Base-by-base conservation (phyloP, 2,329 filamentous ascomycete species). In the Ophiostoma sp. region DNA sequence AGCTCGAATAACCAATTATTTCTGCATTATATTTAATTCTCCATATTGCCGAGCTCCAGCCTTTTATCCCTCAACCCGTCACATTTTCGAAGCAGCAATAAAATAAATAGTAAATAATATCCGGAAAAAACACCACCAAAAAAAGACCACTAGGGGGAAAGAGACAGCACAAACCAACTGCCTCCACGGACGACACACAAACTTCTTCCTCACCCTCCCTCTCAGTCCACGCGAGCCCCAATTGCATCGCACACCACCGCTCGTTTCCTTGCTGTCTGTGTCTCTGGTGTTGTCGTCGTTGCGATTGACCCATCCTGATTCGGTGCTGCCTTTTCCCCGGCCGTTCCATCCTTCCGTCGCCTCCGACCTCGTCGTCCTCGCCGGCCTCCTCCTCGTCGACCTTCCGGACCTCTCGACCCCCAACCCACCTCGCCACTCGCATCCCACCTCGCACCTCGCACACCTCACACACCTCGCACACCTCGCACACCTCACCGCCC, bases 51-150 rank as follows among this genome's bases (percentile, higher is more conserved):
- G 74, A 73, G 14, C 60, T 74, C 72, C 36, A 38, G 55, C 55
- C 55, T 41, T 75, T 76, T 76, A 74, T 73, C 74, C 73, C 74
- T 73, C 70, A 64, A 70, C 68, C 72, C 69, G 69, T 68, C 68
- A 47, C 64, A 47, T 72, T 72, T 72, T 71, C 71, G 66, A 67
- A 36, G 49, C 67, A 64, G n/a, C 62, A 14, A 49, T 65, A 64
- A 67, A 68, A 40, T 41, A 60, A 45, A 55, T 18, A 42, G 16
- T 58, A 40, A 47, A 65, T 65, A 55, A 38, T 14, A 47, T 16
- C 42, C 40, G 64, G 38, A 67, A 67, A 67, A 36, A 45, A n/a
- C 41, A 38, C 52, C 65, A 66, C 42, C 36, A 64, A 36, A 64
- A 44, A 66, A 55, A 64, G 42, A 69, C 65, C 41, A 65, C 58